Base-by-base conservation (phyloP, 441 rosid species). In the Oxalis stricta region DNA sequence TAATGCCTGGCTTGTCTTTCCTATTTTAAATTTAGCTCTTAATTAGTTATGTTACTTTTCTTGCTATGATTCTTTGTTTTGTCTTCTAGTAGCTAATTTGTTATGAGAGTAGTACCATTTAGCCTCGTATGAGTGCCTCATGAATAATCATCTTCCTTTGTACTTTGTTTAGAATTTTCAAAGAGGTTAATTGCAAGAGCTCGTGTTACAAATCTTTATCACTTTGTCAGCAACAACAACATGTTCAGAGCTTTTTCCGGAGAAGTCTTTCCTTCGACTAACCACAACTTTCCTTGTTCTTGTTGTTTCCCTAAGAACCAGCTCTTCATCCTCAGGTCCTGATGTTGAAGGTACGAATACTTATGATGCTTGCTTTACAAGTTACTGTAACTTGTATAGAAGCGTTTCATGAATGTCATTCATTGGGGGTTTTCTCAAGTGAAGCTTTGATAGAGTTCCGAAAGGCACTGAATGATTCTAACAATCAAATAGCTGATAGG, bases 381-480 rank as follows among this genome's bases (percentile, higher is more conserved):
- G 12, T 32, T 30, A 23, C 28, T 3, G 7, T 23, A 23, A 3
- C 28, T 8, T 39, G 0, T 3, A 5, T 8, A 32, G 35, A 28
- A 33, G 32, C n/a, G 12, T 24, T 22, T 46, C 22, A 26, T 52
- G 35, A n/a, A 18, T 31, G 33, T 14, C 5, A 1, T 4, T 15
- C 11, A 8, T 50, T 24, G 16, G 20, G 15, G 14, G 31, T 26
- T 13, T 34, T 30, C 39, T 44, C 61, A 87, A 95, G 93, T 54
- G 76, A 80, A 42, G 94, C 94, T 55, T 66, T 89, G 68, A 24
- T 58, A 18, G 70, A 76, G 51, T 65, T 85, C 47, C 72, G 63
- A 31, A 51, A 12, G 14, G 64, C 64, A 26, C 93, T 85, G 50
- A 76, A 80, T 22, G 80, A 82, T 60, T 66, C 89, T 7, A 46